Conservation (phyloP, 1,284 basidiomycete genomes). For the Rhodotorula sp. region DNA sequence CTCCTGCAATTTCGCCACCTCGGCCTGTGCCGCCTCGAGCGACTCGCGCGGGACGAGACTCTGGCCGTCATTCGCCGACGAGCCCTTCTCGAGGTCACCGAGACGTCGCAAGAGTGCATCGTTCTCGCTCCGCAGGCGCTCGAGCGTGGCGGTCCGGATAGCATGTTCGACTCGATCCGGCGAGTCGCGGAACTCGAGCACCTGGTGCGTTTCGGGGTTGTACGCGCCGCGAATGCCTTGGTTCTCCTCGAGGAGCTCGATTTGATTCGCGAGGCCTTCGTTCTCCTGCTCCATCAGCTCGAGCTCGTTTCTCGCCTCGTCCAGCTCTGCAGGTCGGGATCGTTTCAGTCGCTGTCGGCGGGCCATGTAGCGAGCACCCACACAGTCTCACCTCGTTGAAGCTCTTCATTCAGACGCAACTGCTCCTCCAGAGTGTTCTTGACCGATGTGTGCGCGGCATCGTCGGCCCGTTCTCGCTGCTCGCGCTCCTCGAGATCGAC, state of each 20-base stretch:
- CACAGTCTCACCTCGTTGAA: constrained; percentile 33
- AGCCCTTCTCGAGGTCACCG: constrained; percentile 41
- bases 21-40: constrained; percentile 62
- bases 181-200: constrained; percentile 68
- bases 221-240: constrained; percentile 74
- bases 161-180: constrained; percentile 72
- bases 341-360: neutral
- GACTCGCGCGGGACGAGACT: constrained; percentile 56
- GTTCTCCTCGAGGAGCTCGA: constrained; percentile 66
- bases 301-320: constrained; percentile 36
- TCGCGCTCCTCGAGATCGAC: constrained; percentile 28
- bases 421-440: constrained; percentile 21
- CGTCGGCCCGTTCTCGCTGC: constrained; percentile 1
- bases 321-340: constrained; percentile 35
- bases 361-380: too few species aligned
- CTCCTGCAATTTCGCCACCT: constrained; percentile 63
- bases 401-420: constrained; percentile 38
- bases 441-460: neutral
- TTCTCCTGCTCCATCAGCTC: constrained; percentile 56
- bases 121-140: constrained; percentile 71
- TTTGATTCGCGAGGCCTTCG: constrained; percentile 64
- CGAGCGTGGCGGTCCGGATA: constrained; percentile 64
- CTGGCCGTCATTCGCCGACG: constrained; percentile 5
- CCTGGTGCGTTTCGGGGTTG: constrained; percentile 66
- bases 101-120: constrained; percentile 58